Conservation (phyloP, 176 grass and related monocot genomes). For the Phoenix dactylifera region DNA sequence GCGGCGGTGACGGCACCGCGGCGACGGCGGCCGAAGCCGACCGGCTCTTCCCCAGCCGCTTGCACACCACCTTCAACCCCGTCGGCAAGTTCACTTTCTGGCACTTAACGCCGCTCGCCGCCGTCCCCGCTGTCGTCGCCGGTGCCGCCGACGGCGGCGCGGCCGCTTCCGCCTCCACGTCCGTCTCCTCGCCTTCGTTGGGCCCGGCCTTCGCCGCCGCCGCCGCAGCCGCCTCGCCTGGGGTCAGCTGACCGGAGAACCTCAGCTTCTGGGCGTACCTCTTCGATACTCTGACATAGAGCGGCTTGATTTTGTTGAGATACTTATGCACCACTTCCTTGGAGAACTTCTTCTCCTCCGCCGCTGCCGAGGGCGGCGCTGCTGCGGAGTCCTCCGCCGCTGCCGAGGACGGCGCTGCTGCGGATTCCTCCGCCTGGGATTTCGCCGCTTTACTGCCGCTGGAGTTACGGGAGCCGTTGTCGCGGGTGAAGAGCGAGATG, state of each 20-base stretch:
- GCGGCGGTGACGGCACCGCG: constrained; percentile 20
- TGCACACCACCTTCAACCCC: constrained; percentile 70
- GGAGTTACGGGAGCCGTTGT: constrained; percentile 42
- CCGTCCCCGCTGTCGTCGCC: neutral
- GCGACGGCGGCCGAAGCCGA: constrained; percentile 71
- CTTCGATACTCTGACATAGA: constrained; percentile 70
- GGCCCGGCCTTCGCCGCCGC: too few relatives aligned
- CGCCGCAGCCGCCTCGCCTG: neutral
- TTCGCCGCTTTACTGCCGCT: too few relatives aligned
- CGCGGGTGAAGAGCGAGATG: constrained; percentile 70
- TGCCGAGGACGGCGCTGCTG: neutral
- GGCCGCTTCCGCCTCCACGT: constrained; percentile 27
- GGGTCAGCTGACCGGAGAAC: constrained; percentile 12
- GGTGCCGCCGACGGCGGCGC: neutral
- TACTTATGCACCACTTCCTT: constrained; percentile 79
- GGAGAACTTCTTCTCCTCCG: constrained; percentile 57
- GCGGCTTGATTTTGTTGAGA: constrained; percentile 74
- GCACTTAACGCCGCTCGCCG: neutral
- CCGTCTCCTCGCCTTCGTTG: constrained; percentile 42
- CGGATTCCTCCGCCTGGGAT: too few relatives aligned
- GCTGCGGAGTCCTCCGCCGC: neutral
- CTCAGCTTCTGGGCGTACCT: constrained; percentile 61
- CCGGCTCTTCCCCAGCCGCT: constrained; percentile 75
- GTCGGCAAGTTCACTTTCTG: constrained; percentile 55
- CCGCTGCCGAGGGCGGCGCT: neutral